Conservation (phyloP, 768 basidiomycete genomes). For the Leccinum obscurum region DNA sequence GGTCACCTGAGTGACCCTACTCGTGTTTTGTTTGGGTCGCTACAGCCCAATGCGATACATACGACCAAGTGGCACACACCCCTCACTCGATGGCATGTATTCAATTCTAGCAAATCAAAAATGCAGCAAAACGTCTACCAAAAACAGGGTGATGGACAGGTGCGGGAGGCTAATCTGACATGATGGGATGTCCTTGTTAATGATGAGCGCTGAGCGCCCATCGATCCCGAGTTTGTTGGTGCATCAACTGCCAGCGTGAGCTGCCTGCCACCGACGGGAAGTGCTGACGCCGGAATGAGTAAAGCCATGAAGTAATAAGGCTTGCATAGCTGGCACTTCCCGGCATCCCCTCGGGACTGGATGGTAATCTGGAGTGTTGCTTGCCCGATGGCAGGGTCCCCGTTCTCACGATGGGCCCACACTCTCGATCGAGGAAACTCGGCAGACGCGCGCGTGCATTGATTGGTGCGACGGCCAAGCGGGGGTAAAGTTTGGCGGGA, state of each 20-base stretch:
- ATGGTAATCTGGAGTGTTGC: background rate
- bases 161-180: slow-evolving; percentile 26
- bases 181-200: slow-evolving; percentile 14
- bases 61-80: slow-evolving; percentile 8
- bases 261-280: slow-evolving; percentile 18
- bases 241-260: slow-evolving; percentile 27
- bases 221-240: slow-evolving; percentile 19
- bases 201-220: slow-evolving; percentile 11
- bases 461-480: slow-evolving; percentile 7
- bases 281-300: slow-evolving; percentile 17
- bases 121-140: slow-evolving; percentile 17
- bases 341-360: slow-evolving; percentile 24
- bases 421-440: slow-evolving; percentile 1
- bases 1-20: background rate
- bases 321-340: slow-evolving; percentile 17
- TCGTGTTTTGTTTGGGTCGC: background rate
- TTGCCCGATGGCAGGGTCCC: slow-evolving; percentile 9
- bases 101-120: slow-evolving; percentile 2
- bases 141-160: slow-evolving; percentile 11
- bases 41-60: background rate
- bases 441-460: background rate
- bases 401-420: slow-evolving; percentile 12
- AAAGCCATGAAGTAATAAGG: slow-evolving; percentile 23
- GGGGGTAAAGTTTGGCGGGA: slow-evolving; percentile 15
- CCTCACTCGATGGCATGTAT: slow-evolving; percentile 10